Conservation (phyloP, 2,329 filamentous ascomycete species). For the Cladosporium oxysporum region DNA sequence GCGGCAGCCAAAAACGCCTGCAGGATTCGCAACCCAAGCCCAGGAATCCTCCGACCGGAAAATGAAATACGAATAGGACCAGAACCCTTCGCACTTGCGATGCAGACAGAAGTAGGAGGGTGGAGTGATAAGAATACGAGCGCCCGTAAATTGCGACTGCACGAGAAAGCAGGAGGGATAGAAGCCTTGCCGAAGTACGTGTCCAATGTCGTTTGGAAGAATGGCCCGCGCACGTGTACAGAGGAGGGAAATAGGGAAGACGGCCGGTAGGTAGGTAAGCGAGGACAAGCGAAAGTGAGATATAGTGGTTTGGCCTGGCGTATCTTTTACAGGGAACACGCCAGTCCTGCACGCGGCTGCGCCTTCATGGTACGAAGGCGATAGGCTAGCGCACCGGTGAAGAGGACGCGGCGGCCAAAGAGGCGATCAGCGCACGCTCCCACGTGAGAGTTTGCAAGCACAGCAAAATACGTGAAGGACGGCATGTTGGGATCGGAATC, state of each 20-base stretch:
- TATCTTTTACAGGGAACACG: background rate
- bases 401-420: background rate
- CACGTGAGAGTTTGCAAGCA: background rate
- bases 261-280: background rate
- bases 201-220: background rate
- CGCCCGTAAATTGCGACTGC: background rate
- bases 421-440: background rate
- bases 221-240: background rate
- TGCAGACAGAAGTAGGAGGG: background rate
- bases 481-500: background rate
- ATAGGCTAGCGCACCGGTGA: conserved; percentile 6
- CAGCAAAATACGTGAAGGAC: background rate
- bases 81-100: background rate
- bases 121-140: background rate
- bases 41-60: conserved; percentile 1
- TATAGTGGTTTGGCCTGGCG: background rate
- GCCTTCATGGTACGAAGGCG: background rate
- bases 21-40: conserved; percentile 7
- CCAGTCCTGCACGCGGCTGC: background rate
- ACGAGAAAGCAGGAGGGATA: background rate
- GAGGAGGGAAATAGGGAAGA: background rate
- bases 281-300: conserved; percentile 6
- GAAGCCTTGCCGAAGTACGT: background rate
- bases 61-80: background rate
- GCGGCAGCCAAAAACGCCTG: conserved; percentile 4